These are phyloP conservation scores for Microdochium trichocladiopsis DNA, from an alignment of 2,329 filamentous ascomycete species.

Conservation along the genomic window DNA sequence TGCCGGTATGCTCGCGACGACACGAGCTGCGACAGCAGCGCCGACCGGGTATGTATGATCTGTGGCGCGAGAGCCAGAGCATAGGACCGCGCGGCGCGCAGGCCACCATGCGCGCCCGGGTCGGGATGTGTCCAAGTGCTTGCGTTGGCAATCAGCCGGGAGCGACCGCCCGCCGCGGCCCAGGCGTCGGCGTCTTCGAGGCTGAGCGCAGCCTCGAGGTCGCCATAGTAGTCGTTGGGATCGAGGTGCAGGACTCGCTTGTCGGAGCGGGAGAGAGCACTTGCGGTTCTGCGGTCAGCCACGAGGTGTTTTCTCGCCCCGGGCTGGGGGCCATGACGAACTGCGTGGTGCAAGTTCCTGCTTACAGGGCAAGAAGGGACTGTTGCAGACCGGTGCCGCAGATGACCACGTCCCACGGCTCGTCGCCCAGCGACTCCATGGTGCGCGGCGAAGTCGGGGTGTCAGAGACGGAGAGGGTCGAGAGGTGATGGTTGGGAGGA, in stretches of 20 bases:
- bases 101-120: conserved; percentile 25
- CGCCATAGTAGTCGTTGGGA: conserved; percentile 81
- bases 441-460: not conserved
- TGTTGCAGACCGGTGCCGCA: conserved; percentile 72
- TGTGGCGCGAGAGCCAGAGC: conserved; percentile 79
- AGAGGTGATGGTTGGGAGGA: conserved; percentile 2
- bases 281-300: conserved; percentile 63
- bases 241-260: conserved; percentile 92
- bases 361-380: conserved; percentile 74
- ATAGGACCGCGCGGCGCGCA: conserved; percentile 67
- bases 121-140: conserved; percentile 27
- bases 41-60: conserved; percentile 76
- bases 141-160: conserved; percentile 12
- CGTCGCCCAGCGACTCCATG: conserved; percentile 72
- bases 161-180: conserved; percentile 33
- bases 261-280: conserved; percentile 83
- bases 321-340: conserved; percentile 5
- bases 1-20: conserved; percentile 83
- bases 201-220: conserved; percentile 76
- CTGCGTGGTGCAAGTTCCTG: conserved; percentile 3
- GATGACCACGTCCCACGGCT: conserved; percentile 73
- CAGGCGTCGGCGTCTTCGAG: conserved; percentile 75
- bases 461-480: not conserved
- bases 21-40: conserved; percentile 73
- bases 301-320: conserved; percentile 40